Evolutionary conservation across 495 filamentous ascomycete genomes (phyloP), one percentile per base, ranked within the genome.

Genomic region (Aspergillus funiculosus): DNA sequence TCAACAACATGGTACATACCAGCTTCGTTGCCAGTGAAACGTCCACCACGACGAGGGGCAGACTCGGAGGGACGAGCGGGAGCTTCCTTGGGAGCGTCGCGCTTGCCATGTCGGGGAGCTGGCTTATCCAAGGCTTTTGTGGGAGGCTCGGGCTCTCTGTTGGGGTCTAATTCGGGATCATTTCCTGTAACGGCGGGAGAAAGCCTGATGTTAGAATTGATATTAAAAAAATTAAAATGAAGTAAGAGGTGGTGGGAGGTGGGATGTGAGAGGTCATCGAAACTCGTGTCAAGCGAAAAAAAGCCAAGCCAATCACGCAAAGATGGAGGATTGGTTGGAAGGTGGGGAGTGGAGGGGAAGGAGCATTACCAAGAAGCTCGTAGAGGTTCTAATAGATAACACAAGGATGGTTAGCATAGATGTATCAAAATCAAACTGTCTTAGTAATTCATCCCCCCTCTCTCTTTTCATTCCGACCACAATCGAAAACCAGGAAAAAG

Each of bases 71-170:
- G 70, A 49, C 64, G 51, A 47, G 43, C 47, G 49, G 58, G 47
- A 51, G 82, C 81, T 66, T 88, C 82, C 60, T 80, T 81, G 61
- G 84, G 79, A 64, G 77, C 82, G 71, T 95, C 94, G 70, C 88
- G 88, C 83, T 97, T 97, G 70, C 80, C 82, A 53, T 78, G 74
- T 60, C 89, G 82, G 52, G 80, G 73, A 43, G 77, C 72, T 47
- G 86, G 81, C 77, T 86, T 92, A 69, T 96, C 94, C 57, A 90
- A 73, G 56, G 87, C 83, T 75, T 85, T 86, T 36, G 85, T 79
- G 61, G 89, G 89, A 59, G 85, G 82, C 56, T 81, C 73, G 54
- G 85, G 80, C 60, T 78, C 76, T 66, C 76, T 77, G 67, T 85
- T 84, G 57, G 84, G 82, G 69, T 89, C 90, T 61, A 83, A 82